These are phyloP conservation scores for Sugiyamaella mastotermitis DNA, from an alignment of 805 yeast species.

Conservation along the genomic window DNA sequence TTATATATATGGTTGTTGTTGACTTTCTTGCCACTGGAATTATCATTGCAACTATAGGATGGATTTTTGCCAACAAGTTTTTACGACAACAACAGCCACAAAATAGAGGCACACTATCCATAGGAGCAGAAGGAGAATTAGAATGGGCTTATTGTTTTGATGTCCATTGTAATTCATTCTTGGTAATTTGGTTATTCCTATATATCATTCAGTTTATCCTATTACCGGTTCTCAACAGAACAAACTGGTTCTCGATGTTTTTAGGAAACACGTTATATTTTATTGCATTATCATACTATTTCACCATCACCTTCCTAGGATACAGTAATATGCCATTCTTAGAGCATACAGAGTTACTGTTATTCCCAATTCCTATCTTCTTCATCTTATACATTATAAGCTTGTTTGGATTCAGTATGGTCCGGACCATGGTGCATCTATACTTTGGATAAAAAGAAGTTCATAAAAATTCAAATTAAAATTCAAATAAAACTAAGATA, in stretches of 20 bases:
- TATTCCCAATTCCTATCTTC: slow-evolving; percentile 59
- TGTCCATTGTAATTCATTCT: slow-evolving; percentile 85
- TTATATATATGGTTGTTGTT: slow-evolving; percentile 75
- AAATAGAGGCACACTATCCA: slow-evolving; percentile 18
- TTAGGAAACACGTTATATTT: slow-evolving; percentile 77
- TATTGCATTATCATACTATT: slow-evolving; percentile 68
- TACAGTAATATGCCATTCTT: slow-evolving; percentile 68
- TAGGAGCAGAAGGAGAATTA: slow-evolving; percentile 39
- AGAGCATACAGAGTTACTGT: slow-evolving; percentile 54
- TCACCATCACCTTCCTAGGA: slow-evolving; percentile 81
- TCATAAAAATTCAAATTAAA: not conserved
- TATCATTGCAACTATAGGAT: slow-evolving; percentile 62
- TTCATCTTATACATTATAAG: slow-evolving; percentile 55
- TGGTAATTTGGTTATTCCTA: slow-evolving; percentile 69
- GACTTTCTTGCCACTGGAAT: slow-evolving; percentile 73
- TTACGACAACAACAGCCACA: slow-evolving; percentile 30
- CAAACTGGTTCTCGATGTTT: slow-evolving; percentile 60
- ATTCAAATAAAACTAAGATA: not conserved
- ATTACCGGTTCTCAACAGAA: slow-evolving; percentile 62
- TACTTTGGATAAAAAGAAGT: slow-evolving; percentile 32
- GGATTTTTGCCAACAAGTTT: slow-evolving; percentile 65
- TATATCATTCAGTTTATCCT: slow-evolving; percentile 70
- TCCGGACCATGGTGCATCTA: slow-evolving; percentile 51
- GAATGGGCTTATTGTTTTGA: slow-evolving; percentile 97
- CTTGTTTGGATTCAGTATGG: slow-evolving; percentile 65